Evolutionary conservation across 164 flowering plant genomes (phyloP), one percentile per base, ranked within the genome.

Genomic region (Aristolochia californica): DNA sequence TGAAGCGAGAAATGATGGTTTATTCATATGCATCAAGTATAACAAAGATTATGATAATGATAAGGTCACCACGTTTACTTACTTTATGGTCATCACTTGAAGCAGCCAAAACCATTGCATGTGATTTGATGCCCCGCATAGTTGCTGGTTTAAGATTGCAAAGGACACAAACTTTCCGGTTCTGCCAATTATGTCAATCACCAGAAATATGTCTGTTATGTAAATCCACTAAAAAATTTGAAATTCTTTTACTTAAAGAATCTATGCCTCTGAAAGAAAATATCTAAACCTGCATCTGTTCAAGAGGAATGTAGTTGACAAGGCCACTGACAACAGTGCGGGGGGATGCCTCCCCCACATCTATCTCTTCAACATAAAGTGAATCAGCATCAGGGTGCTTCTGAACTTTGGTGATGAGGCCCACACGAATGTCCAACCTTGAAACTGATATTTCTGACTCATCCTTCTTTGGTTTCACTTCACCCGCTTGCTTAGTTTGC

Each of bases 311-410:
- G 68, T 71, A 78, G 27, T 91, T 93, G 70, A 93, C 98, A 48
- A 93, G 94, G 58, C 98, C 98, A 75, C 97, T 93, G 50, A 93
- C 97, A 66, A 93, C 96, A 23, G 95, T 89, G 21, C 98, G 67
- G 40, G 84, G 73, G 49, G 77, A 61, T 22, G 48, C 77, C 70
- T 84, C 98, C 62, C 98, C 98, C 53, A 93, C 84, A 61, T 93
- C 96, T 51, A 93, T 93, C 76, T 89, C 91, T 78, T 93, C 98
- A n/a, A 93, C 88, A 57, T 87, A 93, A 20, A 93, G 70, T 20
- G 97, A 77, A 71, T 93, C 97, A 45, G 98, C 97, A 79, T 85
- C 91, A 25, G 97, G 97, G 77, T 93, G 98, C 68, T 81, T 87
- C 74, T 80, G 71, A 63, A 75, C 97, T 63, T 79, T 83, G 7